These are phyloP conservation scores for Leptographium galeiforme DNA, from an alignment of 2,329 filamentous ascomycete genomes.

Conservation along the genomic window DNA sequence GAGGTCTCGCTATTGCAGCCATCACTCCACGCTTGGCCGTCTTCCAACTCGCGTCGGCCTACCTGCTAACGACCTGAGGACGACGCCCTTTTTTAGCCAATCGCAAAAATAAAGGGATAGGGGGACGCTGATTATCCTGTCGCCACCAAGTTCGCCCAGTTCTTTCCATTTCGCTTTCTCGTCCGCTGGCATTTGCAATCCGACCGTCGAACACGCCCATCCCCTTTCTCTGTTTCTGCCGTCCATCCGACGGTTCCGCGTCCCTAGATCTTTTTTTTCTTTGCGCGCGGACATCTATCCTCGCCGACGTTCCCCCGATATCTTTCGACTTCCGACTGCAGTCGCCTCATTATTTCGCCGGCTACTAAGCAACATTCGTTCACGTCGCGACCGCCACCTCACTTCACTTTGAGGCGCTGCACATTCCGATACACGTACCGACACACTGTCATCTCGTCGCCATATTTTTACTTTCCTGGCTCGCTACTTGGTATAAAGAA, in stretches of 20 bases:
- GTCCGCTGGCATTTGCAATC: neutral
- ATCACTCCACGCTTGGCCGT: neutral
- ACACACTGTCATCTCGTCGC: neutral
- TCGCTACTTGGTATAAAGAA: neutral
- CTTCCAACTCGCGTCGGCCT: neutral
- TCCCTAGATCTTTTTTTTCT: neutral
- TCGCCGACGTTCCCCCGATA: neutral
- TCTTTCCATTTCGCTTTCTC: neutral
- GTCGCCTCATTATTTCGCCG: neutral
- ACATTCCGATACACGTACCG: neutral
- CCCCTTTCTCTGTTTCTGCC: neutral
- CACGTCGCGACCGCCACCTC: neutral
- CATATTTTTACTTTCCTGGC: neutral
- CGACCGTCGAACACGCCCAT: neutral
- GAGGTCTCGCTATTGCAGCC: neutral
- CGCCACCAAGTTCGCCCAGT: neutral
- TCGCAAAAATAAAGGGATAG: conserved; percentile 1
- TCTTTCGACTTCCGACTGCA: neutral
- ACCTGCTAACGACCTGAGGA: neutral
- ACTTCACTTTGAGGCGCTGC: neutral
- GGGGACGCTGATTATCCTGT: neutral
- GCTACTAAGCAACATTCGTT: neutral
- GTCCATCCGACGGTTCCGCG: neutral
- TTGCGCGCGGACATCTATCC: neutral
- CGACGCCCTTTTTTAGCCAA: neutral